These are phyloP conservation scores for Thecaphora thlaspeos DNA, from an alignment of 1,284 basidiomycete genomes.

Conservation along the genomic window DNA sequence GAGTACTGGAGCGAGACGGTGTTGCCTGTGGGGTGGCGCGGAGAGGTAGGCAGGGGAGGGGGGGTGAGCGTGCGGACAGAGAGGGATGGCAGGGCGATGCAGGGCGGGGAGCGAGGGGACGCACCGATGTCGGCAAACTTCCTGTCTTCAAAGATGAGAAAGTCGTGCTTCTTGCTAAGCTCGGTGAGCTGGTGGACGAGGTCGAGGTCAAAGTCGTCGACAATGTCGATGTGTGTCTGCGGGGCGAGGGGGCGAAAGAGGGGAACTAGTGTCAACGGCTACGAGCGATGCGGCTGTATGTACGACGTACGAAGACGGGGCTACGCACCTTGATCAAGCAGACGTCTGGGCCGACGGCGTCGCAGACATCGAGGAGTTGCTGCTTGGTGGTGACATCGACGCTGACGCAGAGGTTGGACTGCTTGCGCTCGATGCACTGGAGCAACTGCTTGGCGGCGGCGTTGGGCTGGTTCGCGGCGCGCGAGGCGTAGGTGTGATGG, in stretches of 20 bases:
- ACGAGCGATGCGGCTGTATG: not conserved
- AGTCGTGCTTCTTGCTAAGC: slow-evolving; percentile 80
- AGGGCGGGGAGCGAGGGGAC: no score
- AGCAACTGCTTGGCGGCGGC: slow-evolving; percentile 63
- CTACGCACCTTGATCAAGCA: slow-evolving; percentile 84
- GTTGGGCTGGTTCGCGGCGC: slow-evolving; percentile 41
- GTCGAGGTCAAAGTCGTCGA: slow-evolving; percentile 81
- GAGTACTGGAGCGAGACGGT: slow-evolving; percentile 95
- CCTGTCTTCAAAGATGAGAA: slow-evolving; percentile 95
- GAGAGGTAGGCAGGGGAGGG: not conserved
- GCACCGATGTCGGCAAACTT: slow-evolving; percentile 98
- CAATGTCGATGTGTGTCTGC: slow-evolving; percentile 94
- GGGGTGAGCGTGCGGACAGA: no score
- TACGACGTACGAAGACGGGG: no score
- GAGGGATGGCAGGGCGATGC: no score
- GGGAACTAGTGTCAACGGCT: no score
- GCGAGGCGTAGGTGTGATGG: slow-evolving; percentile 37
- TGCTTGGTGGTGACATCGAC: slow-evolving; percentile 85
- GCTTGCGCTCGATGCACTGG: slow-evolving; percentile 80
- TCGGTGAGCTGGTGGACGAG: slow-evolving; percentile 71
- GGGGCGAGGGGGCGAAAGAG: not conserved
- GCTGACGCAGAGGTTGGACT: slow-evolving; percentile 88
- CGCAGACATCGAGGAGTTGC: slow-evolving; percentile 81
- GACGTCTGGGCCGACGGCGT: slow-evolving; percentile 81
- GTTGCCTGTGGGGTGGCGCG: slow-evolving; percentile 69